Percentiles rank a stretch among this genome's conserved stretches.
These are phyloP conservation scores for Singerocomus inundabilis DNA, from an alignment of 1,284 basidiomycete species.

Conservation along the genomic window DNA sequence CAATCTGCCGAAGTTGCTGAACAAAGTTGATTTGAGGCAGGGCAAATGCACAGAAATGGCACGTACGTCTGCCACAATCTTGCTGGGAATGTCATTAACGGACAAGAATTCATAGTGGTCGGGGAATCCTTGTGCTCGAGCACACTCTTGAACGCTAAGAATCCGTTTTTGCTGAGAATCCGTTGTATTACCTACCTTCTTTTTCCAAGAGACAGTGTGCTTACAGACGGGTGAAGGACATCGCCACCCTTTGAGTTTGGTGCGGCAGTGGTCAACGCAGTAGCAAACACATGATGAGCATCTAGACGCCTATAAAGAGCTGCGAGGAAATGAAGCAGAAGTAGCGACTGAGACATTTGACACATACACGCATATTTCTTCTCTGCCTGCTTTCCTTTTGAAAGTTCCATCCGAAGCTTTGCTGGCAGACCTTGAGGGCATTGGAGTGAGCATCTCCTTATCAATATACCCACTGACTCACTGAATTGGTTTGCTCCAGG, in stretches of 20 bases:
- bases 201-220: conserved; percentile 14
- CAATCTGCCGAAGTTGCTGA: conserved; percentile 71
- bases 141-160: conserved; percentile 60
- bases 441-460: background rate
- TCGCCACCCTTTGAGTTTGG: conserved; percentile 52
- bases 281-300: conserved; percentile 50
- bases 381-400: conserved; percentile 26
- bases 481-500: conserved; percentile 47
- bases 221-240: conserved; percentile 60
- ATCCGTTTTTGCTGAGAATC: conserved; percentile 59
- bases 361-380: conserved; percentile 24
- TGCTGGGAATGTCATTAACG: conserved; percentile 34
- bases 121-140: conserved; percentile 71
- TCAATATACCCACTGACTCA: conserved; percentile 22
- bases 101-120: conserved; percentile 61
- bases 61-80: conserved; percentile 49
- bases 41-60: background rate
- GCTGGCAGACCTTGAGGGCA: conserved; percentile 41
- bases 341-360: background rate
- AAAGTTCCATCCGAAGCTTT: conserved; percentile 35
- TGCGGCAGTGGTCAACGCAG: conserved; percentile 51
- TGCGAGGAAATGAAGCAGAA: conserved; percentile 25
- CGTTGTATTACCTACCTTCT: background rate
- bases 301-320: conserved; percentile 56
- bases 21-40: background rate